Evolutionary conservation across 805 yeast genomes (phyloP).

Genomic region (Citeromyces nyonsensis): DNA sequence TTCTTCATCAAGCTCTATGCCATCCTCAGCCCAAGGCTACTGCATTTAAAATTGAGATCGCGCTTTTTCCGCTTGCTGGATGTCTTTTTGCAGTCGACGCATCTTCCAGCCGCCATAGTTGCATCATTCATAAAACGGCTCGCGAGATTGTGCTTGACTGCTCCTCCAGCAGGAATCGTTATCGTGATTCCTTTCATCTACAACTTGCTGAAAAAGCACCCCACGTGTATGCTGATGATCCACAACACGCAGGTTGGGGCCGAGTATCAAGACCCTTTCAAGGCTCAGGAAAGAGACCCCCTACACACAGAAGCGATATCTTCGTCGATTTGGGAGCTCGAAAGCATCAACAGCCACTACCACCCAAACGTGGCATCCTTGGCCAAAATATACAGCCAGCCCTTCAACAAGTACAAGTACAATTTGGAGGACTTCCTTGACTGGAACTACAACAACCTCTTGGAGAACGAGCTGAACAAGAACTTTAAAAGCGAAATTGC

Average conservation of each 20-base stretch:
- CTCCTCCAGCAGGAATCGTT: conserved; percentile 84
- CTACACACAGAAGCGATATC: conserved; percentile 62
- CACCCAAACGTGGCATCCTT: conserved; percentile 92
- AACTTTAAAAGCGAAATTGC: conserved; percentile 61
- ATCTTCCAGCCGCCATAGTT: conserved; percentile 65
- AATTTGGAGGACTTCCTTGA: conserved; percentile 90
- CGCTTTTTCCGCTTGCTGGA: conserved; percentile 82
- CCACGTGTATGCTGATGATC: conserved; percentile 81
- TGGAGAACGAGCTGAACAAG: conserved; percentile 50
- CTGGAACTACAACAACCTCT: conserved; percentile 62
- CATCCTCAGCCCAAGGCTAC: conserved; percentile 56
- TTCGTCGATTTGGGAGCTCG: conserved; percentile 88
- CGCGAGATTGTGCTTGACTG: conserved; percentile 56
- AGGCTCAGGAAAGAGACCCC: conserved; percentile 55
- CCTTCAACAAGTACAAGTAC: conserved; percentile 71
- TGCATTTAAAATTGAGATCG: conserved; percentile 70
- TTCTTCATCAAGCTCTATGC: conserved; percentile 75
- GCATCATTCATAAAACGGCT: conserved; percentile 83
- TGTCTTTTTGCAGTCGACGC: conserved; percentile 73
- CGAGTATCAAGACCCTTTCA: conserved; percentile 46
- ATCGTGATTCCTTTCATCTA: conserved; percentile 82
- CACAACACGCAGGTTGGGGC: conserved; percentile 30
- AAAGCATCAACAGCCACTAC: conserved; percentile 60
- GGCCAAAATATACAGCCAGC: conserved; percentile 79
- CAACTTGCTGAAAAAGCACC: conserved; percentile 81